Conservation (phyloP, 495 filamentous ascomycete genomes). For the Copromyces sp. region DNA sequence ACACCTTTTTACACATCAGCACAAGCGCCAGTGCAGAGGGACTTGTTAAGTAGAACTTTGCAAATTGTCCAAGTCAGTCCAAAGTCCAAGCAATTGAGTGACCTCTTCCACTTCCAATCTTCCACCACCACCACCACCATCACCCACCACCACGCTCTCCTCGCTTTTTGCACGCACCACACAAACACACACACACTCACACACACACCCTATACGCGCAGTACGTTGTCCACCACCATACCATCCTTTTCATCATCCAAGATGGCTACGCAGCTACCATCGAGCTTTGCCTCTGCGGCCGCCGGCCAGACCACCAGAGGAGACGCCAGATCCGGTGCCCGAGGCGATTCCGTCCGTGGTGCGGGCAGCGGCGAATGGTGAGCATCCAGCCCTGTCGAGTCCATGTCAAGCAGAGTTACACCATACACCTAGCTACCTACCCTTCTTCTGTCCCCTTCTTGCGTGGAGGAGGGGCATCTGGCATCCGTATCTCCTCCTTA, state of each 20-base stretch:
- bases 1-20: not conserved
- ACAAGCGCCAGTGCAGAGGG: not conserved
- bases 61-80: not conserved
- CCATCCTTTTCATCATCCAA: not conserved
- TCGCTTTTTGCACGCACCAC: not conserved
- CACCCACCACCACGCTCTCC: not conserved
- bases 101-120: not conserved
- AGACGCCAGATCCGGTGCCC: slow-evolving; percentile 30
- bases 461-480: not conserved
- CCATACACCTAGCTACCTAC: too few relatives aligned
- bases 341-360: slow-evolving; percentile 18
- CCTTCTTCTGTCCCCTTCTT: too few relatives aligned
- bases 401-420: not conserved
- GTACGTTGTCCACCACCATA: not conserved
- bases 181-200: not conserved
- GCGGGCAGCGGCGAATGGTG: slow-evolving; percentile 28
- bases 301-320: slow-evolving; percentile 56
- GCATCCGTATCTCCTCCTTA: too few relatives aligned
- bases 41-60: not conserved
- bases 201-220: not conserved
- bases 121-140: not conserved
- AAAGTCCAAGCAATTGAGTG: not conserved
- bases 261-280: slow-evolving; percentile 70
- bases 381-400: slow-evolving; percentile 5
- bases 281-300: slow-evolving; percentile 76